These are phyloP conservation scores for Eragrostis curvula DNA, from an alignment of 176 grass and related monocot genomes.

Conservation along the genomic window DNA sequence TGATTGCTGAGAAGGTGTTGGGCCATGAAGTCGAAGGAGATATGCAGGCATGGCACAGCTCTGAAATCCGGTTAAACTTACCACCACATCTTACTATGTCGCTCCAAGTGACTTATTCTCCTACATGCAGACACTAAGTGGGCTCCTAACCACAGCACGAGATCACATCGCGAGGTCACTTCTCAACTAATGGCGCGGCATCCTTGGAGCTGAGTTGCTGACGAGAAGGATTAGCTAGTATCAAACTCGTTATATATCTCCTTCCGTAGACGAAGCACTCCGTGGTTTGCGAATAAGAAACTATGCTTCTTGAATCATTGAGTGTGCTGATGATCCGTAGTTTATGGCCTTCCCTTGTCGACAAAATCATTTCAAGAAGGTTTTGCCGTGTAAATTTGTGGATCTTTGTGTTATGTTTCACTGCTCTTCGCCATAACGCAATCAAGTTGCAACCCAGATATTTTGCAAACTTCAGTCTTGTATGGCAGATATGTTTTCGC, in stretches of 20 bases:
- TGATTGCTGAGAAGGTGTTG: constrained; percentile 62
- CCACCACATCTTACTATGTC: background rate
- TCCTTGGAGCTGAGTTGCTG: constrained; percentile 13
- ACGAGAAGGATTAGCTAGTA: background rate
- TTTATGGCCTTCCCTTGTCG: no score
- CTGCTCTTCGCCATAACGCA: background rate
- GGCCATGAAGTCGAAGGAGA: constrained; percentile 57
- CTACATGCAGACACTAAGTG: constrained; percentile 55
- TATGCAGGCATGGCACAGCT: constrained; percentile 56
- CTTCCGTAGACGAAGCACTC: background rate
- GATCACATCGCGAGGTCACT: constrained; percentile 80
- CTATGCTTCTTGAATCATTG: background rate
- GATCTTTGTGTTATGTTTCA: background rate
- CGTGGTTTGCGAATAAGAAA: constrained; percentile 3
- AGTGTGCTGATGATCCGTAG: background rate
- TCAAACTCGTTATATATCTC: constrained; percentile 18
- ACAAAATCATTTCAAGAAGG: background rate
- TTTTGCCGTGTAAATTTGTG: background rate
- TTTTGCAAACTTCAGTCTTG: background rate
- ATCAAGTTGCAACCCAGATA: no score
- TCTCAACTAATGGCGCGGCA: constrained; percentile 52
- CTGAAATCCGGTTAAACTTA: constrained; percentile 11
- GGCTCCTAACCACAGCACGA: constrained; percentile 67
- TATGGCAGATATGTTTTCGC: background rate
- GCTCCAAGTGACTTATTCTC: constrained; percentile 26